Evolutionary conservation across 2,329 filamentous ascomycete genomes (phyloP).

Genomic region (Bertia moriformis): DNA sequence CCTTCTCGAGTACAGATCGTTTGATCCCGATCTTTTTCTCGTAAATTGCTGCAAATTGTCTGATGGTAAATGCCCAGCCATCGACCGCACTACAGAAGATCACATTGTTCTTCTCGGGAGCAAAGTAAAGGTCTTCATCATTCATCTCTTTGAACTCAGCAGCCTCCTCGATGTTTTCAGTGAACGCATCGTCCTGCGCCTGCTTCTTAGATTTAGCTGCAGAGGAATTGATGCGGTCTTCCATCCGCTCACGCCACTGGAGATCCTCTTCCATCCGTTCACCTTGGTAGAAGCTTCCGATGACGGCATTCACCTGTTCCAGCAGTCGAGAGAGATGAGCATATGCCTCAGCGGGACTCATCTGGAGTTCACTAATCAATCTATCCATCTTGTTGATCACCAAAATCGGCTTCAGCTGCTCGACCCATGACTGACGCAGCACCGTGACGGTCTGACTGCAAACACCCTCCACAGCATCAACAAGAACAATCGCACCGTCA

Average conservation of each 20-base stretch:
- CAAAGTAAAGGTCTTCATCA: constrained; percentile 95
- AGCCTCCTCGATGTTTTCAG: constrained; percentile 39
- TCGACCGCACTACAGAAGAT: constrained; percentile 97
- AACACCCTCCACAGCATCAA: constrained; percentile 93
- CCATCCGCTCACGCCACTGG: constrained; percentile 85
- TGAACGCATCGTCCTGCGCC: constrained; percentile 22
- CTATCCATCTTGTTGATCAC: constrained; percentile 99
- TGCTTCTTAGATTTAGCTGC: constrained; percentile 32
- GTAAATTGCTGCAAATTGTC: constrained; percentile 84
- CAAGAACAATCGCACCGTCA: constrained; percentile 83
- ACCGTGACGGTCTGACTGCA: constrained; percentile 98
- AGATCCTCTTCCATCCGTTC: constrained; percentile 98
- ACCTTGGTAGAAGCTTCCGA: constrained; percentile 94
- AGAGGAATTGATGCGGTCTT: constrained; percentile 65
- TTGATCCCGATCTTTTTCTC: constrained; percentile 97
- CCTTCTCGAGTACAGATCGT: constrained; percentile 72
- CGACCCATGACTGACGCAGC: constrained; percentile 82
- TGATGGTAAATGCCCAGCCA: constrained; percentile 96
- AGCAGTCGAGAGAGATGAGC: constrained; percentile 76
- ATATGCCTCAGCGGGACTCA: constrained; percentile 82
- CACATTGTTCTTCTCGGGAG: constrained; percentile 95
- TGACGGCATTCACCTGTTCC: constrained; percentile 91
- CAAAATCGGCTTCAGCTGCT: constrained; percentile 84
- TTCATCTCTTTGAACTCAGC: constrained; percentile 75
- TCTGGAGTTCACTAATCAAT: constrained; percentile 81